Base-by-base conservation (phyloP, 768 basidiomycete genomes). In the Sarcodon sp. region DNA sequence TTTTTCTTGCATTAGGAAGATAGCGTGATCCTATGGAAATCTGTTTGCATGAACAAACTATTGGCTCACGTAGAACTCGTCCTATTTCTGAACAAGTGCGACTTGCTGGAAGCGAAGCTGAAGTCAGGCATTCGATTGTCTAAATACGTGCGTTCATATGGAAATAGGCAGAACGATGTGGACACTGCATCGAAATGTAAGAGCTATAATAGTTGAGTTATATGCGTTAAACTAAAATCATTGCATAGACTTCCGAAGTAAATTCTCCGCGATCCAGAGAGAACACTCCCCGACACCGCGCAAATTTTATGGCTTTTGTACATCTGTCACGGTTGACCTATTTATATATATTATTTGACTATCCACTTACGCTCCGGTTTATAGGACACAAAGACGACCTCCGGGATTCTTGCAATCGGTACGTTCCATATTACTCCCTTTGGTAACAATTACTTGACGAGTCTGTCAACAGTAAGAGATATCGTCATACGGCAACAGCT, bases 401-500 rank as follows among this genome's bases (percentile, higher is more conserved):
- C 76, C 7, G 83, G 83, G 32, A 87, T 87, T 48, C 80, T 87
- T 38, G 80, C 81, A 4, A 83, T 81, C 53, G 83, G 83, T 84
- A 46, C 52, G 80, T 65, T 8, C 21, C 7, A 27, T 12, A 3
- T 11, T 32, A 27, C 44, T 41, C 45, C 18, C 35, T 39, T 39
- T 27, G 33, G 33, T 31, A 21, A 18, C 15, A 33, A 27, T 33
- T 34, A 33, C 32, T 31, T 7, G 10, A 15, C 27, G 21, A 27
- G 32, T n/a, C n/a, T 32, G 39, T 47, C 27, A 43, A 8, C 55
- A 85, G 85, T 87, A 45, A 73, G 83, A 35, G 85, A 87, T 57
- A 87, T 86, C 83, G 83, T 87, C 44, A 77, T 86, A 35, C 77
- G 85, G 41, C 79, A 85, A 55, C 82, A 87, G 56, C 69, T 87